Evolutionary conservation across 106 monocot species (phyloP), one percentile per base, ranked within the genome.

Genomic region (Phalaenopsis equestris): DNA sequence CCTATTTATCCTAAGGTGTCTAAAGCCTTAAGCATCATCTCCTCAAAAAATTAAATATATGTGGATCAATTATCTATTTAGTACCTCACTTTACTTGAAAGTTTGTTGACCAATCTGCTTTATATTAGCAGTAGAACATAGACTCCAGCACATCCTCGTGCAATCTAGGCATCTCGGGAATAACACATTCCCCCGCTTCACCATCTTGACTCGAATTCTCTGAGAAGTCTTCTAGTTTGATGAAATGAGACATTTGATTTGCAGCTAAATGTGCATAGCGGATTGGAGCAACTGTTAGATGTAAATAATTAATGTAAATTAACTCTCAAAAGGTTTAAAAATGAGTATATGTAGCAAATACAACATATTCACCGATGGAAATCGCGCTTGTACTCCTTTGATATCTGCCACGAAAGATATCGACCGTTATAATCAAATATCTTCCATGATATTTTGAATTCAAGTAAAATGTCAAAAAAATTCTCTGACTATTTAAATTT

Each of bases 241-340:
- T 47, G 61, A 89, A 90, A 77, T 95, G 90, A 8, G 88, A 86
- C 89, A 95, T 85, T 47, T 92, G 92, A 1, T 18, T 43, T 41
- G 95, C 95, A 37, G 95, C 95, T 30, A 92, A 84, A 76, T 90
- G 95, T n/a, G 95, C 92, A 82, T 95, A 95, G 18, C 81, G 83
- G 19, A 92, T 82, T 3, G 95, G 92, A 49, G 95, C 95, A 56
- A 95, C 92, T 95, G 89, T 43, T 73, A 79, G 23, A 65, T 30
- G 39, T 75, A 9, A 46, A 19, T 57, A 47, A 73, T 3, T 0
- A 43, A 74, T 5, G 4, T 74, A 6, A 74, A 15, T 42, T 74
- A 43, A 43, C 7, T 42, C 15, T 72, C 1, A 11, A 72, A 41
- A 36, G 8, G 17, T 73, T 3, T 14, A 41, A 10, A 42, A 36